Evolutionary conservation across 2,329 filamentous ascomycete genomes (phyloP).

Genomic region (Orbilia javanica): DNA sequence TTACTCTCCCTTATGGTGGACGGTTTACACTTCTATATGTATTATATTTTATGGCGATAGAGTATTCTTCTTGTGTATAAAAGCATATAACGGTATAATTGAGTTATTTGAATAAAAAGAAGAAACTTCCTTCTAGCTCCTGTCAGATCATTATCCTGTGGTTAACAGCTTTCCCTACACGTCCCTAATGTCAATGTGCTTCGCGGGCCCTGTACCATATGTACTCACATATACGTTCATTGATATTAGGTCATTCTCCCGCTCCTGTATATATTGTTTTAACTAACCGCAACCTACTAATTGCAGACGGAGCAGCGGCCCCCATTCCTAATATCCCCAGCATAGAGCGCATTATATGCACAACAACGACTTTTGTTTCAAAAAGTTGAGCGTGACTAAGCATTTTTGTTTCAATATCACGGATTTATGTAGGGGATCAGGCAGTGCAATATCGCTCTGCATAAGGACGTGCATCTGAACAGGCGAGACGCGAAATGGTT

Average conservation of each 20-base stretch:
- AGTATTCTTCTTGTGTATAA: constrained; percentile 33
- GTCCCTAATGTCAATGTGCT: too few species aligned
- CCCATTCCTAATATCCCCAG: background rate
- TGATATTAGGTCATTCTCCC: too few species aligned
- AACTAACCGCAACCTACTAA: background rate
- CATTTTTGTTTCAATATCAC: constrained; percentile 21
- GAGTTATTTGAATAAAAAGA: too few species aligned
- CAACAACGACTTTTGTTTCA: background rate
- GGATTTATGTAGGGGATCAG: background rate
- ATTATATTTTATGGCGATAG: constrained; percentile 36
- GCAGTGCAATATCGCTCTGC: constrained; percentile 21
- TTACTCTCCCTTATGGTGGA: background rate
- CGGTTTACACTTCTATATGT: constrained; percentile 24
- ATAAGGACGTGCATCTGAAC: background rate
- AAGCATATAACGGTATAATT: constrained; percentile 26
- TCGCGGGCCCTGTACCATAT: too few species aligned
- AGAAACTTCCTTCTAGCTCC: too few species aligned
- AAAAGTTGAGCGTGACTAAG: constrained; percentile 13
- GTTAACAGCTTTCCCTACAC: too few species aligned
- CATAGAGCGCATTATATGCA: background rate
- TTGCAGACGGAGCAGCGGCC: constrained; percentile 4
- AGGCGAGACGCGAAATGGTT: constrained; percentile 11
- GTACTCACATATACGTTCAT: too few species aligned
- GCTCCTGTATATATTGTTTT: background rate
- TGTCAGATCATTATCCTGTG: too few species aligned